Conservation (phyloP, 495 filamentous ascomycete species). For the Xylaria castorea region DNA sequence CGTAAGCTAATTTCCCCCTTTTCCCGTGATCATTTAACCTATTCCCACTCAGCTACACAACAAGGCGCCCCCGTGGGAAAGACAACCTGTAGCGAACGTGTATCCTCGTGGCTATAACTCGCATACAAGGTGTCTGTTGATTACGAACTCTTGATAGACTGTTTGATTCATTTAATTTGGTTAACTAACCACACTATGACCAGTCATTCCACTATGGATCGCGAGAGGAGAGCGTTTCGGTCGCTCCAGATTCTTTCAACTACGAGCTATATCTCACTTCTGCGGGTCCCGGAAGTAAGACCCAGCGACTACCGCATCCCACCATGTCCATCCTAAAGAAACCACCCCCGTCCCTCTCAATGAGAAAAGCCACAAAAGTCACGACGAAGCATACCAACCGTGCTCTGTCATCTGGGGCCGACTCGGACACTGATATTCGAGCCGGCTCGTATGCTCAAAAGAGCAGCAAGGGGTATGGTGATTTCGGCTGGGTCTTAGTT, state of each 20-base stretch:
- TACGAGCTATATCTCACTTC: conserved; percentile 54
- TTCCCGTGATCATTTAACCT: conserved; percentile 28
- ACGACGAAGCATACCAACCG: conserved; percentile 27
- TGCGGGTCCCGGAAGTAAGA: conserved; percentile 35
- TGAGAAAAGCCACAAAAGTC: conserved; percentile 25
- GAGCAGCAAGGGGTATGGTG: conserved; percentile 27
- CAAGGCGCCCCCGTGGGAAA: not conserved
- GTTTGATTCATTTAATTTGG: not conserved
- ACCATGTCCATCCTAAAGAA: conserved; percentile 52
- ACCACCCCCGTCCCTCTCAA: conserved; percentile 26
- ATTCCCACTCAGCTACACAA: conserved; percentile 32
- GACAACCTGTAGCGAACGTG: not conserved
- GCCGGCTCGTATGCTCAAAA: conserved; percentile 21
- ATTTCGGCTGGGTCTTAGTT: conserved; percentile 5
- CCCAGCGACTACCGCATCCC: conserved; percentile 48
- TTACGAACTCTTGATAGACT: not conserved
- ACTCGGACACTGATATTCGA: conserved; percentile 31
- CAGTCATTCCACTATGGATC: conserved; percentile 52
- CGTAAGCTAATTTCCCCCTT: conserved; percentile 52
- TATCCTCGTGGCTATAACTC: not conserved
- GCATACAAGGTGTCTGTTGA: not conserved
- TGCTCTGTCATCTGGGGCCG: conserved; percentile 27
- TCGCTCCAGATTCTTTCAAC: conserved; percentile 42
- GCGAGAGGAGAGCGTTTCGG: conserved; percentile 44
- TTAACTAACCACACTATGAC: conserved; percentile 3